A percentile compares a stretch with the other conserved stretches of the same genome.
Evolutionary conservation across 768 basidiomycete species (phyloP).

Genomic region (Leccinellum luteum): DNA sequence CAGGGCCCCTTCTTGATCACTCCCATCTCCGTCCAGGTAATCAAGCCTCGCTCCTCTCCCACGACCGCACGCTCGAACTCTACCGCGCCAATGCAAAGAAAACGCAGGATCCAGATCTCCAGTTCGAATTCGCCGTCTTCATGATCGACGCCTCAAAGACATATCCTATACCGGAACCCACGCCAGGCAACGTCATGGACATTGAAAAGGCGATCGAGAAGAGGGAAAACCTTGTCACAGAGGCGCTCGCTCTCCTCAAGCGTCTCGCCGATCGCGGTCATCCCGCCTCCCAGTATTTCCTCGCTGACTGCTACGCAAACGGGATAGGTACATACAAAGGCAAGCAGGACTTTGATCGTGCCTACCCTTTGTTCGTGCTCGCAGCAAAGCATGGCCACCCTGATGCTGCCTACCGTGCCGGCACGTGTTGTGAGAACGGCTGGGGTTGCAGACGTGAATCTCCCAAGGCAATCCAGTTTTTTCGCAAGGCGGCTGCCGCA

Average conservation of each 20-base stretch:
- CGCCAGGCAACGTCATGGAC: slow-evolving; percentile 71
- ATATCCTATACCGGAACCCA: slow-evolving; percentile 69
- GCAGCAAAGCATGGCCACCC: slow-evolving; percentile 97
- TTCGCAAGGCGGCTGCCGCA: slow-evolving; percentile 88
- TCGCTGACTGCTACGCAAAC: slow-evolving; percentile 97
- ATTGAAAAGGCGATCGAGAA: slow-evolving; percentile 80
- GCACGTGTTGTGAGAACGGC: slow-evolving; percentile 97
- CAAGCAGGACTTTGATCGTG: slow-evolving; percentile 95
- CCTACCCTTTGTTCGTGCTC: slow-evolving; percentile 92
- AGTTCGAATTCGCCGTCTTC: slow-evolving; percentile 98
- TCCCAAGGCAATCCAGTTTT: slow-evolving; percentile 89
- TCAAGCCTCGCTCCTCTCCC: slow-evolving; percentile 88
- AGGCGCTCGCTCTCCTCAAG: slow-evolving; percentile 85
- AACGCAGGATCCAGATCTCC: slow-evolving; percentile 95
- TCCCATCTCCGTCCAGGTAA: slow-evolving; percentile 92
- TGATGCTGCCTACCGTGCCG: slow-evolving; percentile 92
- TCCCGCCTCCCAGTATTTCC: slow-evolving; percentile 92
- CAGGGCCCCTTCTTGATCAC: slow-evolving; percentile 76
- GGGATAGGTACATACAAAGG: slow-evolving; percentile 92
- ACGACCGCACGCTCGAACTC: slow-evolving; percentile 94
- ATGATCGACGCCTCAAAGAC: slow-evolving; percentile 97
- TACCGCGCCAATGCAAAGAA: slow-evolving; percentile 99
- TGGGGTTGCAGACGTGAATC: slow-evolving; percentile 96
- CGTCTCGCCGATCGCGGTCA: slow-evolving; percentile 93
- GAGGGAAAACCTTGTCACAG: slow-evolving; percentile 83